Base-by-base conservation (phyloP, 1,139 yeast genomes). In the Debaryomyces udenii region DNA sequence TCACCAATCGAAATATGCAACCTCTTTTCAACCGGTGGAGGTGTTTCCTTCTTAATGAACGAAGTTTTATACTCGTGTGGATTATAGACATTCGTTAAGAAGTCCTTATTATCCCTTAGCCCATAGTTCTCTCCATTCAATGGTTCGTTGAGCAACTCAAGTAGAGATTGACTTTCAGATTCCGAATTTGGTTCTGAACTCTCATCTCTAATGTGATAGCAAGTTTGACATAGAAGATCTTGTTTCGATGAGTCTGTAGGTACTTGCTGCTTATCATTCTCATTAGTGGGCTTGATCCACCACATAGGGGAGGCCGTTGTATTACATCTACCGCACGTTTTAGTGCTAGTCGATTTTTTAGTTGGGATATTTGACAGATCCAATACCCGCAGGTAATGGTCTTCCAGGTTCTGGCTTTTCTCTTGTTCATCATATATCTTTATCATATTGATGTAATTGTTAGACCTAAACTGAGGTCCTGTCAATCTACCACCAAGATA, bases 281-380 rank as follows among this genome's bases (percentile, higher is more conserved):
- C 20, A 9, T 14, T 9, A 18, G 26, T 30, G 11, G 39, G 42
- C 7, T 37, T 33, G 6, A 41, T 41, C 73, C 76, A 68, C 78
- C 78, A 72, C 35, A 63, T 66, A 3, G 78, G 77, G 1, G 75
- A 65, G 1, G 57, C 55, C 1, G 36, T 40, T 0, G 68, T 51
- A 2, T 42, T 37, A 51, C 76, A 71, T 4, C 40, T 41, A 7
- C 18, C 22, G 43, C 74, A 67, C 2, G 24, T 28, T 31, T 43
- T 37, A 4, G 31, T 50, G 4, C 50, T 51, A n/a, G 48, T 48
- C 10, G 56, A 44, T 51, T 51, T 38, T 42, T 47, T 20, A 27
- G 41, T 30, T 13, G 33, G 24, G 26, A 24, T 40, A 17, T 37
- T 23, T 14, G 40, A 57, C 58, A 47, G 52, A 51, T 35, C 49